Base-by-base conservation (phyloP, 108 stramenopile genomes). In the Cylindrotheca fusiformis region DNA sequence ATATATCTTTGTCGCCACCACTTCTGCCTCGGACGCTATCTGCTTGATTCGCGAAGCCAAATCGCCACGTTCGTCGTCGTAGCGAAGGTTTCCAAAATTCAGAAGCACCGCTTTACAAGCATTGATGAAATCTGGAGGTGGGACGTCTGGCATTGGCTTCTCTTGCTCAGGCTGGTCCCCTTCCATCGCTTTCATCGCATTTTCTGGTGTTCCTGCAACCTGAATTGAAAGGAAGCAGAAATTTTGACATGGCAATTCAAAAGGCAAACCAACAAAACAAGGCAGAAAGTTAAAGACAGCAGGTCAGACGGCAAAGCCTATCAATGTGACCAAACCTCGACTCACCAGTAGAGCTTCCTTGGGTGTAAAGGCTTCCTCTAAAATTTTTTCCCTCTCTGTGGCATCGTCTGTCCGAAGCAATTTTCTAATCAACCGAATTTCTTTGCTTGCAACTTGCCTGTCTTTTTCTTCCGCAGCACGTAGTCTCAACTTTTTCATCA, bases 61-160 rank as follows among this genome's bases (percentile, higher is more conserved):
- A 56, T 90, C 90, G 8, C 86, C 88, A 33, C 86, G 83, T 19
- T 94, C 84, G 63, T 84, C 87, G 55, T 86, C 77, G 46, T 84
- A 67, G 18, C 62, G 58, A 27, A 94, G 63, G 67, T 94, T 94
- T 19, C 93, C 93, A 79, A 94, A 94, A 65, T 94, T 91, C 48
- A 91, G 58, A 61, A 94, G 53, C 4, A 94, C 90, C 21, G 90
- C 87, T 75, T 91, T 91, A 80, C 90, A 91, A 22, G 87, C 87
- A 54, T 84, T 87, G 72, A 94, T 91, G 62, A 94, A 94, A 52
- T 89, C 90, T 3, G 93, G 89, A 31, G 93, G 93, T 47, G 90
- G 87, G 6, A 94, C 93, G 24, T 94, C 93, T 22, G 89, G 89
- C 81, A 84, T 74, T 20, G 91, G 85, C 52, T 90, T 84, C 56